A percentile compares a stretch with the other conserved stretches of the same genome.
Evolutionary conservation across 306 rosid species (phyloP).

Genomic region (Canavalia gladiata): DNA sequence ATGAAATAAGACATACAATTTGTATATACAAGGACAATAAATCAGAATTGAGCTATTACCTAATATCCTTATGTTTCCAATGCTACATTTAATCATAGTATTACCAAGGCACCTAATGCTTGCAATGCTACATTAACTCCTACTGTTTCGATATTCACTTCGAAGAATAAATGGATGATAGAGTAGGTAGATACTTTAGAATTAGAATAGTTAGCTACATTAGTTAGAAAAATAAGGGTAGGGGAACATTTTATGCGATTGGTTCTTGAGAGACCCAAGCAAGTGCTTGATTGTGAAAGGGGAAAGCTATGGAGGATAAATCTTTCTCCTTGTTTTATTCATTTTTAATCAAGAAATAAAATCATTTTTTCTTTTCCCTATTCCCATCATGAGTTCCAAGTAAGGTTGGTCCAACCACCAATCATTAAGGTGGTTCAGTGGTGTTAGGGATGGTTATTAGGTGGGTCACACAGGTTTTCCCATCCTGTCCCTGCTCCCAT

Average conservation of each 20-base stretch:
- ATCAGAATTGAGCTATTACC: constrained; percentile 2
- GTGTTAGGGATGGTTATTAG: no score
- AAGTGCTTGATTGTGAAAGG: background rate
- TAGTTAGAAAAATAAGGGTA: background rate
- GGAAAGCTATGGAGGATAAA: background rate
- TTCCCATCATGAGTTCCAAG: no score
- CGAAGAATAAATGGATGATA: background rate
- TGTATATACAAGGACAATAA: background rate
- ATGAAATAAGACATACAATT: background rate
- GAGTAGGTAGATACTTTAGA: background rate
- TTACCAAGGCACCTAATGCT: background rate
- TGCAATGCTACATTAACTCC: constrained; percentile 16
- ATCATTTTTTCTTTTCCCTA: no score
- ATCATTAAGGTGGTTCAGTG: no score
- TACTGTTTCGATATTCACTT: background rate
- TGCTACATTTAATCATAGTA: background rate
- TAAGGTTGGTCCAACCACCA: no score
- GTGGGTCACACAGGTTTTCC: no score
- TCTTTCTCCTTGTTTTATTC: background rate
- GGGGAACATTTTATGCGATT: background rate
- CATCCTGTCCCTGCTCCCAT: no score
- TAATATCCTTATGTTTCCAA: background rate
- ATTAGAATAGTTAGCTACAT: background rate
- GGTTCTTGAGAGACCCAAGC: background rate
- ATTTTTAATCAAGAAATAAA: background rate